Evolutionary conservation across 2,329 filamentous ascomycete genomes (phyloP), one percentile per base, ranked within the genome.

Genomic region (Neofusicoccum cordaticola): DNA sequence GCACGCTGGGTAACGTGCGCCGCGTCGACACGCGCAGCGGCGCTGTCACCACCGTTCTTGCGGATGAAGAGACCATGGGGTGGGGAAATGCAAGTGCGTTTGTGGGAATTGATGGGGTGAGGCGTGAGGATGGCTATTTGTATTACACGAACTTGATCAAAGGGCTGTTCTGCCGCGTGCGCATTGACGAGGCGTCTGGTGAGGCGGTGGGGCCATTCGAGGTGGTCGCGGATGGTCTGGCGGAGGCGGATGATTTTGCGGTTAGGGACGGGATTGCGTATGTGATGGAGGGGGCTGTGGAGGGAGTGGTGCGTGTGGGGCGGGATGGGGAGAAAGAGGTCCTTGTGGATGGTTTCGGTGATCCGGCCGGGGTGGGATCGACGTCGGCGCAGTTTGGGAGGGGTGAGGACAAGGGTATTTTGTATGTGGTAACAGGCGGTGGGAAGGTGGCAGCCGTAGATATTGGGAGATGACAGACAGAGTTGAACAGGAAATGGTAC

Each of bases 81-180:
- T 19, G 66, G 12, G 64, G 68, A 12, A 53, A 68, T 22, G 63
- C 57, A 2, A 44, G 57, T 2, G 19, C 51, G 0, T 31, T 69
- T n/a, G 51, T 71, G 2, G 70, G 72, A 15, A 68, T 68, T 22
- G 72, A 74, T 31, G 71, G 72, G 1, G n/a, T 74, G 9, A 69
- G 68, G 27, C 12, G 67, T 11, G 7, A 65, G 7, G 47, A 39
- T 7, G 51, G 35, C 2, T 64, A 60, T 37, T 7, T 66, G 4
- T 74, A 73, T 66, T 74, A 65, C 45, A 66, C 65, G 8, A 74
- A 72, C 52, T 58, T 65, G 0, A 62, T 64, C 9, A 61, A 62
- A 0, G 34, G 35, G 3, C 42, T 53, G 1, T 37, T 70, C 12
- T 63, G 62, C 12, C 67, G 69, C 13, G 67, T 73, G 19, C 47